phyloP scores from a whole-genome alignment of 805 yeast genomes.

The Schwanniomyces vanrijiae region DNA sequence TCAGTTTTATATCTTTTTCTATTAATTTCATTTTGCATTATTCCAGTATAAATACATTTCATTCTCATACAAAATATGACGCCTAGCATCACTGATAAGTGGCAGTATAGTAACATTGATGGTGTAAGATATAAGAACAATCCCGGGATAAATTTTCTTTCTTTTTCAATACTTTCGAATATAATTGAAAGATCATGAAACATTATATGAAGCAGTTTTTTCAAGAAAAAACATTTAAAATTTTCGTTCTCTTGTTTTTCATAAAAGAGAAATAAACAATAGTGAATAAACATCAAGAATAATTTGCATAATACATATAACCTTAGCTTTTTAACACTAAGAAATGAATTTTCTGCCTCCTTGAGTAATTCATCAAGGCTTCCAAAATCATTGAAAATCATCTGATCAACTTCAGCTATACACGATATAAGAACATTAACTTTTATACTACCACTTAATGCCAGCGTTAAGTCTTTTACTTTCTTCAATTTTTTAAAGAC shows the following conservation, averaged over 20 bases:
- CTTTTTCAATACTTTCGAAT: background rate
- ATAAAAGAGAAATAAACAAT: conserved; percentile 39
- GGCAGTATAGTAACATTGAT: background rate
- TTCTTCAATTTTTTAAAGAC: conserved; percentile 28
- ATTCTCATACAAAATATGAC: conserved; percentile 1
- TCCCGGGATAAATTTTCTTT: background rate
- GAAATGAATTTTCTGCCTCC: background rate
- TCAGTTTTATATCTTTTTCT: background rate
- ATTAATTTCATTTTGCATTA: background rate
- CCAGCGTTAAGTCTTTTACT: conserved; percentile 33
- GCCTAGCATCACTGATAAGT: conserved; percentile 1
- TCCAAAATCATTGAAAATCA: conserved; percentile 3
- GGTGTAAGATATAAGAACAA: conserved; percentile 1
- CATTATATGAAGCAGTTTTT: conserved; percentile 21
- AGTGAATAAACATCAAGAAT: conserved; percentile 17
- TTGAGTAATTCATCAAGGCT: background rate
- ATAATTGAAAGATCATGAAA: conserved; percentile 19
- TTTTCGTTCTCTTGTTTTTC: conserved; percentile 25
- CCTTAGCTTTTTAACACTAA: background rate
- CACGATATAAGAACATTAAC: conserved; percentile 30
- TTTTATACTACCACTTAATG: conserved; percentile 32
- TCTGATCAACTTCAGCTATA: conserved; percentile 30
- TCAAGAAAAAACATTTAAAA: conserved; percentile 31
- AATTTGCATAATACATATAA: conserved; percentile 4
- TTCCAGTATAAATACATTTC: conserved; percentile 1